These are phyloP conservation scores for Globisporangium camurandrum DNA, from an alignment of 352 stramenopile species.

Conservation along the genomic window DNA sequence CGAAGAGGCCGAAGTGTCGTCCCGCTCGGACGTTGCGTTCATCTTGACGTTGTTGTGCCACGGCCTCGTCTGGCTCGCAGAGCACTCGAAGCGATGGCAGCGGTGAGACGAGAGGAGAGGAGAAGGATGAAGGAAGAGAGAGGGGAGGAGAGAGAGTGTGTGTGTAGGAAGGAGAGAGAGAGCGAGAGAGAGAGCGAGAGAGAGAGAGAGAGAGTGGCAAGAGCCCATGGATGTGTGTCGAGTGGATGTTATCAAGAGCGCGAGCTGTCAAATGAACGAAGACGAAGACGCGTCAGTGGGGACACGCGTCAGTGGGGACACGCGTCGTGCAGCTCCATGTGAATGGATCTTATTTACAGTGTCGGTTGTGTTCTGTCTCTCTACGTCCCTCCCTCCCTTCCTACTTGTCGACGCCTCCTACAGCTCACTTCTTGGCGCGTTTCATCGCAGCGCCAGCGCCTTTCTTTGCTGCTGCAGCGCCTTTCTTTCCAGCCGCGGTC, in stretches of 20 bases:
- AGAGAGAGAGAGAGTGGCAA: too few species aligned
- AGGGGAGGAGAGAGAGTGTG: not conserved
- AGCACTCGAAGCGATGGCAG: slow-evolving; percentile 58
- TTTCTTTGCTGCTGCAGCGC: slow-evolving; percentile 5
- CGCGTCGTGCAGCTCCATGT: too few species aligned
- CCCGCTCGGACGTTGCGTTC: slow-evolving; percentile 67
- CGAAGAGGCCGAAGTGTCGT: slow-evolving; percentile 61
- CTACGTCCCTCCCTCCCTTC: not conserved
- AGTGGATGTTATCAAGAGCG: too few species aligned
- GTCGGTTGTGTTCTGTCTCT: not conserved
- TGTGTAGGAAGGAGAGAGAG: not conserved
- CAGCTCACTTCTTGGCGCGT: slow-evolving; percentile 55
- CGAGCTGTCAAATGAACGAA: not conserved
- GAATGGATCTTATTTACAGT: not conserved
- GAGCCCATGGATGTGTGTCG: too few species aligned
- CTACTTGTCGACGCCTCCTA: not conserved
- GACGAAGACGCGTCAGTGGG: not conserved
- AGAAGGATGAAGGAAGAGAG: not conserved
- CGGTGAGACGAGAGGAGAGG: too few species aligned
- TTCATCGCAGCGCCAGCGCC: slow-evolving; percentile 22
- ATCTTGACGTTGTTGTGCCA: slow-evolving; percentile 75
- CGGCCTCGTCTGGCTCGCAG: slow-evolving; percentile 71
- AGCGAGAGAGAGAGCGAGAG: too few species aligned
- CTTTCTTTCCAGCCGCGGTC: slow-evolving; percentile 14
- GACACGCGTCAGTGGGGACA: not conserved